These are phyloP conservation scores for Lycium ferocissimum DNA, from an alignment of 257 asterid genomes.

Conservation along the genomic window DNA sequence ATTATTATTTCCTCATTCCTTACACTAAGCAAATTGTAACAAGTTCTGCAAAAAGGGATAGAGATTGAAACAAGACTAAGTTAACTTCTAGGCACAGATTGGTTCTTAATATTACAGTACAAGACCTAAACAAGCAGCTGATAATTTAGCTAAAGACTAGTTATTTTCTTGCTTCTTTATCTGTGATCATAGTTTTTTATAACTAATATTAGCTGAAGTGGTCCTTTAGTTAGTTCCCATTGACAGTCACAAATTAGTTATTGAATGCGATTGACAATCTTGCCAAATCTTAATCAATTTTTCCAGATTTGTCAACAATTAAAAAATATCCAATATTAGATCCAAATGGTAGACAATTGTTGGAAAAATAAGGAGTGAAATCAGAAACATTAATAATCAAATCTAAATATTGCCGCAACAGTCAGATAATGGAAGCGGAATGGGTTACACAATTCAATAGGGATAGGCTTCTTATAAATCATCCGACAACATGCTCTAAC, in stretches of 20 bases:
- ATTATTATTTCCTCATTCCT: no score
- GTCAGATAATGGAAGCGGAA: not conserved
- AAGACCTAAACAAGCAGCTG: conserved; percentile 14
- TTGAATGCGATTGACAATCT: not conserved
- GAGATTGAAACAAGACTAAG: not conserved
- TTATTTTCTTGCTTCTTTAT: not conserved
- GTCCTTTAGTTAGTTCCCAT: not conserved
- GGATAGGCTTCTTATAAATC: not conserved
- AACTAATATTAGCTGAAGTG: not conserved
- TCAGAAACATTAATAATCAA: conserved; percentile 8
- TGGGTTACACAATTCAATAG: not conserved
- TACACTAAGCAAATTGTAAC: no score
- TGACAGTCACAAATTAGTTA: not conserved
- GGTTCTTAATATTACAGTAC: not conserved
- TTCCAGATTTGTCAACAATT: not conserved
- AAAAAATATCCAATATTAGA: no score
- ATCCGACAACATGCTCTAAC: not conserved
- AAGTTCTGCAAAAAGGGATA: no score
- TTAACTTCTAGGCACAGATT: not conserved
- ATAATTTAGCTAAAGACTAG: not conserved
- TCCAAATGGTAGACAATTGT: not conserved
- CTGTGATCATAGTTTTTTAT: not conserved
- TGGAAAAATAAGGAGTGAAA: not conserved
- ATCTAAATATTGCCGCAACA: not conserved
- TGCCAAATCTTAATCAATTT: not conserved